These are phyloP conservation scores for Phenoliferia sp. DNA, from an alignment of 1,284 basidiomycete genomes.

Conservation along the genomic window DNA sequence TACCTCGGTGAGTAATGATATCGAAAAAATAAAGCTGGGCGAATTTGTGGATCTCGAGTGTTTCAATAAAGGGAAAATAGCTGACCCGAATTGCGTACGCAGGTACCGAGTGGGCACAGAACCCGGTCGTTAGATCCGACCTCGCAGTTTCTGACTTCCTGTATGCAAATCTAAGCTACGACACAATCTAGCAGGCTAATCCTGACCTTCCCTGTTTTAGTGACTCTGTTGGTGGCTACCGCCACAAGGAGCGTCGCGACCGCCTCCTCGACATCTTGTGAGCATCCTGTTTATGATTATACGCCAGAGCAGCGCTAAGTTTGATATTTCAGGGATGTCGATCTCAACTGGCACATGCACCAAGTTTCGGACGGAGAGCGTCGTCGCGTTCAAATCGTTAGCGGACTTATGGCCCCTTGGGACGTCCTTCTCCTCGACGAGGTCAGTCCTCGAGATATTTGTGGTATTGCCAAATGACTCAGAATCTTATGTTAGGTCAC, in stretches of 20 bases:
- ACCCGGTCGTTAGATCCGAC: conserved; percentile 92
- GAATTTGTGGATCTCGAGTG: no score
- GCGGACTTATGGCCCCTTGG: conserved; percentile 96
- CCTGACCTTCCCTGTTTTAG: conserved; percentile 8
- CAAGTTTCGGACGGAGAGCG: conserved; percentile 91
- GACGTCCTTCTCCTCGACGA: conserved; percentile 91
- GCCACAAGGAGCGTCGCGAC: conserved; percentile 85
- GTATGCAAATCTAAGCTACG: conserved; percentile 10
- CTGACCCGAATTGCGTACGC: no score
- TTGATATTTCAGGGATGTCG: conserved; percentile 76
- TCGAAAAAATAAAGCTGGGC: no score
- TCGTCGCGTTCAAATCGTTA: conserved; percentile 86
- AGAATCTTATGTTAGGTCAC: conserved; percentile 70
- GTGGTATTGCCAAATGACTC: not conserved
- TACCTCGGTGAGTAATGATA: conserved; percentile 90
- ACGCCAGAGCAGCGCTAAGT: no score
- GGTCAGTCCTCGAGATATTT: conserved; percentile 47
- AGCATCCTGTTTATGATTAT: not conserved
- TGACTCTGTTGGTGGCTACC: conserved; percentile 91
- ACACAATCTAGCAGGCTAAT: not conserved
- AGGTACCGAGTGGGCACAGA: conserved; percentile 68
- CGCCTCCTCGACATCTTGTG: conserved; percentile 73
- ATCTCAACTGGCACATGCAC: conserved; percentile 69
- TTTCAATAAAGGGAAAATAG: no score
- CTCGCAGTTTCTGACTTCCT: conserved; percentile 84